These are phyloP conservation scores for Phytophthora multivora DNA, from an alignment of 352 stramenopile species.

Conservation along the genomic window DNA sequence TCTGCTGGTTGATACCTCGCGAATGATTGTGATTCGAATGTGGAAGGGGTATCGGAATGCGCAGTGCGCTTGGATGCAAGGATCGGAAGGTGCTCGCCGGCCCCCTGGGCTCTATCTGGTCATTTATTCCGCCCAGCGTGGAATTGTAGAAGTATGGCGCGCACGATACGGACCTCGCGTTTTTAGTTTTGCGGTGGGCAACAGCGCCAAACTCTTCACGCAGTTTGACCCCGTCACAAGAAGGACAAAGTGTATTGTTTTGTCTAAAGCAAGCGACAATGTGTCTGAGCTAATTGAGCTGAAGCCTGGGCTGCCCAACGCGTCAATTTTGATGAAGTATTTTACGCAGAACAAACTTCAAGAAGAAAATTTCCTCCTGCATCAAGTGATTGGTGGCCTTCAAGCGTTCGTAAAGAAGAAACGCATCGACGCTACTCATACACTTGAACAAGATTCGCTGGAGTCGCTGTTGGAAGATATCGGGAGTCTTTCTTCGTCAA, in stretches of 20 bases:
- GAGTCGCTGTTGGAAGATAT: constrained; percentile 71
- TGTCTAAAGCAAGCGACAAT: constrained; percentile 39
- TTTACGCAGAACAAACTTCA: constrained; percentile 87
- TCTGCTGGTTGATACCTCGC: constrained; percentile 75
- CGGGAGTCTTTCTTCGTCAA: constrained; percentile 56
- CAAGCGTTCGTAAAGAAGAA: constrained; percentile 80
- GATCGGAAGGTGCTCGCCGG: constrained; percentile 50
- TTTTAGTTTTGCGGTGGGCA: constrained; percentile 74
- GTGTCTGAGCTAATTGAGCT: constrained; percentile 67
- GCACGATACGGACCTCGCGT: constrained; percentile 76
- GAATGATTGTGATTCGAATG: constrained; percentile 85
- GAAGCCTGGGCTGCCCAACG: constrained; percentile 54
- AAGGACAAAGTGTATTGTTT: constrained; percentile 57
- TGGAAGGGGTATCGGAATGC: constrained; percentile 90
- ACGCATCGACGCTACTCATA: constrained; percentile 35
- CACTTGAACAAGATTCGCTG: constrained; percentile 57
- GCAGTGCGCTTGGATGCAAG: constrained; percentile 84
- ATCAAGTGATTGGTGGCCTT: constrained; percentile 77
- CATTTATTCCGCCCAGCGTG: constrained; percentile 84
- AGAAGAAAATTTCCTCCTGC: constrained; percentile 85
- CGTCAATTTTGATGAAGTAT: constrained; percentile 79
- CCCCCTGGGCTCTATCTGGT: constrained; percentile 75
- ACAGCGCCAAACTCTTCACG: constrained; percentile 71
- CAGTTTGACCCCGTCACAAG: constrained; percentile 42
- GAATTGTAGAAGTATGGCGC: constrained; percentile 86